These are phyloP conservation scores for Tuber calosporum DNA, from an alignment of 495 filamentous ascomycete genomes.

Conservation along the genomic window DNA sequence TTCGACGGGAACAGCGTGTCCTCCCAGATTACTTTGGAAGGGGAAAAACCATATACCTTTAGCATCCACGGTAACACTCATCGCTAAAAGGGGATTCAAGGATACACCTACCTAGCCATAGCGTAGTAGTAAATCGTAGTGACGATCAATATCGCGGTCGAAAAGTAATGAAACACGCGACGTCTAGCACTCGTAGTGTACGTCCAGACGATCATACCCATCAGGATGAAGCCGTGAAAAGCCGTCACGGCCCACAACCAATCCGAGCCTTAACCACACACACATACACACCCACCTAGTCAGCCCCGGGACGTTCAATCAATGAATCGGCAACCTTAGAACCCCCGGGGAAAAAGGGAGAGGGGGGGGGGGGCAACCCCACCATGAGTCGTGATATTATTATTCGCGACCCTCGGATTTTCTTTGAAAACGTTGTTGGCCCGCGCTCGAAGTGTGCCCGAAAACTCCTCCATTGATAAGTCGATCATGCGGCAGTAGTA, in stretches of 20 bases:
- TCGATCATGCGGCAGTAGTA: background rate
- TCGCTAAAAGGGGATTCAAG: background rate
- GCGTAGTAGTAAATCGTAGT: conserved; percentile 61
- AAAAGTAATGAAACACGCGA: conserved; percentile 65
- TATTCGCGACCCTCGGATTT: conserved; percentile 38
- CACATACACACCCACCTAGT: background rate
- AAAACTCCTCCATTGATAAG: background rate
- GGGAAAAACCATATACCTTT: background rate
- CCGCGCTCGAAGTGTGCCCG: background rate
- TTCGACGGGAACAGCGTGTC: conserved; percentile 54
- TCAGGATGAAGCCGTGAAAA: conserved; percentile 46
- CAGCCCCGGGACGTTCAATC: background rate
- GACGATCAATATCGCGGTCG: conserved; percentile 54
- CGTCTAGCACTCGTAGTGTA: conserved; percentile 50
- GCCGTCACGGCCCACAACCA: conserved; percentile 55
- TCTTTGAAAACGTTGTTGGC: conserved; percentile 21
- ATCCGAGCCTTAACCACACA: conserved; percentile 40
- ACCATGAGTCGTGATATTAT: conserved; percentile 55
- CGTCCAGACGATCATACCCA: conserved; percentile 46
- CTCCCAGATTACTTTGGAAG: conserved; percentile 58
- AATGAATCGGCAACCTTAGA: background rate
- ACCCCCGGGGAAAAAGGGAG: conserved; percentile 44
- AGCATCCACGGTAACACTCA: background rate
- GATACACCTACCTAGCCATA: conserved; percentile 43
- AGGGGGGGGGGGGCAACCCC: too few species aligned